Percentiles rank a stretch among this genome's conserved stretches.
Evolutionary conservation across 371 early-diverging fungal genomes (phyloP).

Genomic region (Mortierella sp.): DNA sequence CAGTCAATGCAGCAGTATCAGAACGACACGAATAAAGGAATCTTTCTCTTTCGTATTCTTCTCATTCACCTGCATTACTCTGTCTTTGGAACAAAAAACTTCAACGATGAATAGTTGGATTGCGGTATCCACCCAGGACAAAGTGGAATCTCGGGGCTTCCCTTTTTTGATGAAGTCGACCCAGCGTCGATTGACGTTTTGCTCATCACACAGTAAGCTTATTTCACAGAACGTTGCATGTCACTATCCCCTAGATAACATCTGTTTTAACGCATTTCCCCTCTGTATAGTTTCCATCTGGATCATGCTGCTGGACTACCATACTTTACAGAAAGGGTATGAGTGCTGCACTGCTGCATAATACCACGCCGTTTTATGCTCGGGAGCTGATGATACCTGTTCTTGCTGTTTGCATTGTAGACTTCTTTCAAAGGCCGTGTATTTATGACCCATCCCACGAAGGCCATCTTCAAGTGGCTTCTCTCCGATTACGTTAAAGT

Average conservation of each 20-base stretch:
- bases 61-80: constrained; percentile 7
- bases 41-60: constrained; percentile 1
- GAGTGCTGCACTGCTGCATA: no score
- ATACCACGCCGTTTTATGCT: no score
- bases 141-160: constrained; percentile 96
- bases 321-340: constrained; percentile 96
- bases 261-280: no score
- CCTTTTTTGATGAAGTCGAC: constrained; percentile 99
- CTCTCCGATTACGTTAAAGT: constrained; percentile 98
- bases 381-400: no score
- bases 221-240: neutral
- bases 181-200: constrained; percentile 94
- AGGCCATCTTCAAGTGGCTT: constrained; percentile 99
- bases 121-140: constrained; percentile 99
- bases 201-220: constrained; percentile 93
- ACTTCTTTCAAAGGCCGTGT: constrained; percentile 99
- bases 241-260: no score
- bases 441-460: constrained; percentile 99
- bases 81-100: neutral
- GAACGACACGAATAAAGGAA: constrained; percentile 27
- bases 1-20: constrained; percentile 1
- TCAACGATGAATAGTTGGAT: constrained; percentile 81
- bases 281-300: constrained; percentile 96
- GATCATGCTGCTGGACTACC: constrained; percentile 99
- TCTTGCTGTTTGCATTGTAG: constrained; percentile 58